Evolutionary conservation across 116 monocot species (phyloP).

Genomic region (Posidonia oceanica): DNA sequence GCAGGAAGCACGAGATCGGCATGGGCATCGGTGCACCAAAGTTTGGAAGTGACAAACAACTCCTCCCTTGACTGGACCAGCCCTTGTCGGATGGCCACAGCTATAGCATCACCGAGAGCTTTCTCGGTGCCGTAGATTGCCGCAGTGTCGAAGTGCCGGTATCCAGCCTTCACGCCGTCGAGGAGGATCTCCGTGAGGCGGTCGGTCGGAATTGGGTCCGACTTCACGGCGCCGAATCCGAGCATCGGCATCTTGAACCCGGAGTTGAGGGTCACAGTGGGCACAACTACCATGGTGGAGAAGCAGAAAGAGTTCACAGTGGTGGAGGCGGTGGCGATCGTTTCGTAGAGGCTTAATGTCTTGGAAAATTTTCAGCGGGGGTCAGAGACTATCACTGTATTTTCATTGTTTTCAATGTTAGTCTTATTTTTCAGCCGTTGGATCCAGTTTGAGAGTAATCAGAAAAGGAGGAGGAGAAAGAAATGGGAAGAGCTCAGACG

Average conservation of each 20-base stretch:
- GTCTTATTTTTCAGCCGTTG: too few species aligned
- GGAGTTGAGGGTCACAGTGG: slow-evolving; percentile 8
- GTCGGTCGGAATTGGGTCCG: background rate
- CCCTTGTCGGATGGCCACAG: slow-evolving; percentile 21
- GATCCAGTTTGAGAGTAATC: too few species aligned
- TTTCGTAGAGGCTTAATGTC: background rate
- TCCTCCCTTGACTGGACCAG: slow-evolving; percentile 25
- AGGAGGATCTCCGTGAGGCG: slow-evolving; percentile 6
- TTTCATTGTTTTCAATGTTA: too few species aligned
- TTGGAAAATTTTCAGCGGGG: too few species aligned
- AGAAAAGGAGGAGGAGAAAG: too few species aligned
- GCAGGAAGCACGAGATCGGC: slow-evolving; percentile 28
- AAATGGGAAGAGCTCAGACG: too few species aligned
- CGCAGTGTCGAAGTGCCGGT: slow-evolving; percentile 53
- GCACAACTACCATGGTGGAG: background rate
- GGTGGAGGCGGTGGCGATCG: background rate
- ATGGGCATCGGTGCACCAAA: slow-evolving; percentile 26
- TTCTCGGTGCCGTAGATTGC: slow-evolving; percentile 19
- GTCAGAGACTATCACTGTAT: too few species aligned
- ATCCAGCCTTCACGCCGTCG: slow-evolving; percentile 28
- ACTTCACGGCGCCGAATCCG: slow-evolving; percentile 24
- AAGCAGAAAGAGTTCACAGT: too few species aligned
- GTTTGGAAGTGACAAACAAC: slow-evolving; percentile 45
- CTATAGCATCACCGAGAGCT: slow-evolving; percentile 22
- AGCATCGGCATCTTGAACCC: slow-evolving; percentile 22